phyloP scores from a whole-genome alignment of 148 eudicot species.

The Rhododendron ovatum region DNA sequence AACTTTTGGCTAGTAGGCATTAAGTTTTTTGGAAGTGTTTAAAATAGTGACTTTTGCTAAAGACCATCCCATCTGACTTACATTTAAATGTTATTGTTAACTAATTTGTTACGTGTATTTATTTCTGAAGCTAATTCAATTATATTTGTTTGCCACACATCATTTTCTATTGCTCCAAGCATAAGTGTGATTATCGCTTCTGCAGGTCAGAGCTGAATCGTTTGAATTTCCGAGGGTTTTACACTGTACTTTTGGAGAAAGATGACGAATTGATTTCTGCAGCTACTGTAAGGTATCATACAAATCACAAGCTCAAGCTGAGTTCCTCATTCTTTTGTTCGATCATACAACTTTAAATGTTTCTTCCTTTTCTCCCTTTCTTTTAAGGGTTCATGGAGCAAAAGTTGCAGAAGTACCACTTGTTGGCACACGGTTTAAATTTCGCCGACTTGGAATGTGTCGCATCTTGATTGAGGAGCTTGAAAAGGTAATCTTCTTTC shows the following conservation, averaged over 20 bases:
- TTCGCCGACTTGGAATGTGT: slow-evolving; percentile 93
- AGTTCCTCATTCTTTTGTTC: slow-evolving; percentile 6
- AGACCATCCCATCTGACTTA: not conserved
- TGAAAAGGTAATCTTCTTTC: slow-evolving; percentile 59
- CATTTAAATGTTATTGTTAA: not conserved
- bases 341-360: not conserved
- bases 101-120: not conserved
- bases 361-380: not conserved
- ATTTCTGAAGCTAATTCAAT: not conserved
- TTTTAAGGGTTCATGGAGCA: slow-evolving; percentile 61
- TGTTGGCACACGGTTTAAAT: slow-evolving; percentile 74
- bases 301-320: not conserved
- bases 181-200: slow-evolving; percentile 6
- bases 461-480: slow-evolving; percentile 71
- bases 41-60: not conserved
- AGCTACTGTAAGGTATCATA: slow-evolving; percentile 67
- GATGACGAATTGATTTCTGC: slow-evolving; percentile 72
- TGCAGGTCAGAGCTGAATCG: slow-evolving; percentile 80
- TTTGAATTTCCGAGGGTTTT: slow-evolving; percentile 79
- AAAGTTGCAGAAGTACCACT: slow-evolving; percentile 91
- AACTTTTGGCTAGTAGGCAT: not conserved
- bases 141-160: not conserved
- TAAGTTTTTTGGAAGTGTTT: not conserved
- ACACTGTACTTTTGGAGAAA: slow-evolving; percentile 78
- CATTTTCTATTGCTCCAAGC: not conserved